A percentile compares a stretch with the other conserved stretches of the same genome.
Conservation (phyloP, 1,284 basidiomycete species). For the Ustilago vetiveriae region DNA sequence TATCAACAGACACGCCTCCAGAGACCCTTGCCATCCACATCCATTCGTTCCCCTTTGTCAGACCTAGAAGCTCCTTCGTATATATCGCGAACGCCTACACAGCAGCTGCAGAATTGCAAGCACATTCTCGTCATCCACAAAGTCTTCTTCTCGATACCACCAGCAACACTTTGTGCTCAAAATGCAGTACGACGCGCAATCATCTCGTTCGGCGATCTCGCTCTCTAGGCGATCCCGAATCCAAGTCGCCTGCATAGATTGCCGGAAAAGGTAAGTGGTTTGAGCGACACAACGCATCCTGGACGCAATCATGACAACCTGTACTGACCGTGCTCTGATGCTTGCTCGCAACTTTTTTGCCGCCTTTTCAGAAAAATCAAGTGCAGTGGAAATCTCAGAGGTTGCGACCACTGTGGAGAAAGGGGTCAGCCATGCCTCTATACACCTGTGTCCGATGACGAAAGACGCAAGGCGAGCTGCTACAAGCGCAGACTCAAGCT, state of each 20-base stretch:
- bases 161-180: neutral
- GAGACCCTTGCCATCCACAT: too few relatives aligned
- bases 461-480: neutral
- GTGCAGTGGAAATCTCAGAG: slow-evolving; percentile 3
- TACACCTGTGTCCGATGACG: neutral
- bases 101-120: too few relatives aligned
- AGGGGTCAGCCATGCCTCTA: neutral
- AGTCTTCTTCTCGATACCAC: too few relatives aligned
- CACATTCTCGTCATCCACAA: too few relatives aligned
- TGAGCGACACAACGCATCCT: too few relatives aligned
- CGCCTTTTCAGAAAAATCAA: slow-evolving; percentile 5
- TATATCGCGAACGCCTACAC: too few relatives aligned
- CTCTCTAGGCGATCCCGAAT: neutral
- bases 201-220: neutral
- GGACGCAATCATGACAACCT: too few relatives aligned
- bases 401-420: slow-evolving; percentile 1
- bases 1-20: too few relatives aligned
- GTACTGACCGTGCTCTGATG: too few relatives aligned
- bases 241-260: neutral
- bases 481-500: slow-evolving; percentile 1
- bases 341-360: too few relatives aligned
- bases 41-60: too few relatives aligned
- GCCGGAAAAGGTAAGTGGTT: neutral
- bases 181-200: neutral
- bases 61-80: too few relatives aligned